Evolutionary conservation across 176 grass and related monocot species (phyloP).

Genomic region (Aegilops speltoides): DNA sequence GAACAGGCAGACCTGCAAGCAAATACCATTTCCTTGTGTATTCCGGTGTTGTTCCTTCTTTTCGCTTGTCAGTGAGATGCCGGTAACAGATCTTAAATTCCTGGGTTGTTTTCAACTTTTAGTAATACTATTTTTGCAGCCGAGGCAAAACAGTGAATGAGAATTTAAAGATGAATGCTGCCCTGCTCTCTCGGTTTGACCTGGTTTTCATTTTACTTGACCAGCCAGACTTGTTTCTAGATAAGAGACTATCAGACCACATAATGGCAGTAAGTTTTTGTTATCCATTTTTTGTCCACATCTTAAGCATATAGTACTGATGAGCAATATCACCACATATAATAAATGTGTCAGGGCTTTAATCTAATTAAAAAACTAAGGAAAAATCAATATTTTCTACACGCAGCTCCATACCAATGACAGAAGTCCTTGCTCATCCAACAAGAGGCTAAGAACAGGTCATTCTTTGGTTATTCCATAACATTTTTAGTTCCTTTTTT

Average conservation of each 20-base stretch:
- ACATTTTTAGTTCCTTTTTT: not conserved
- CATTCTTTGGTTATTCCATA: slow-evolving; percentile 19
- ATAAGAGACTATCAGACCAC: slow-evolving; percentile 87
- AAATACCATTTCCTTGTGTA: slow-evolving; percentile 7
- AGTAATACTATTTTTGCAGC: slow-evolving; percentile 43
- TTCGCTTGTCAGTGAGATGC: not conserved
- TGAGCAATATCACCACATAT: not conserved
- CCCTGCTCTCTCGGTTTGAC: slow-evolving; percentile 91
- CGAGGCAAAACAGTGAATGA: slow-evolving; percentile 93
- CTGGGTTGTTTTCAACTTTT: not conserved
- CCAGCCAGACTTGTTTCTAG: slow-evolving; percentile 70
- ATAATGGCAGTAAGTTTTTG: slow-evolving; percentile 73
- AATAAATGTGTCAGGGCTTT: not conserved
- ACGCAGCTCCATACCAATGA: slow-evolving; percentile 70
- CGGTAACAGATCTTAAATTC: not conserved
- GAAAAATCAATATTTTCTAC: not conserved
- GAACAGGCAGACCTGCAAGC: not conserved
- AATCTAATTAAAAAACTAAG: slow-evolving; percentile 24
- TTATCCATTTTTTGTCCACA: not conserved
- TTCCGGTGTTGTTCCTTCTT: not conserved
- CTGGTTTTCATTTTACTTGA: slow-evolving; percentile 95
- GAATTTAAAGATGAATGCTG: slow-evolving; percentile 84
- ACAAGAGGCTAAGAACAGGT: slow-evolving; percentile 72
- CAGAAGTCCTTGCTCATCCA: slow-evolving; percentile 15
- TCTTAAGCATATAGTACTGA: not conserved